Conservation (phyloP, 495 filamentous ascomycete genomes). For the Talaromyces adpressus region DNA sequence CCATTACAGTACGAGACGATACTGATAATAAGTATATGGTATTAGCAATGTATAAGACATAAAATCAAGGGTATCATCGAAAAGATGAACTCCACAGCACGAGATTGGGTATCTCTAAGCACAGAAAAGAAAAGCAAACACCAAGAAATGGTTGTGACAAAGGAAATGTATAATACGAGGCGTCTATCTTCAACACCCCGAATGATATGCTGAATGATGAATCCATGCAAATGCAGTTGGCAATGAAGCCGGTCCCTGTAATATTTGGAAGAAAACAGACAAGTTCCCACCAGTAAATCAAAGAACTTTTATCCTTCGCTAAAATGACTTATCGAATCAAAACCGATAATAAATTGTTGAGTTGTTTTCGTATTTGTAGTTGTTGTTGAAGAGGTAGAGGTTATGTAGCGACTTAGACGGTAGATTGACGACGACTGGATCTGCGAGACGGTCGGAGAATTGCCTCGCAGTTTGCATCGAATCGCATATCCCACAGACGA, state of each 20-base stretch:
- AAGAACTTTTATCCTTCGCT: not conserved
- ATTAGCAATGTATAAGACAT: conserved; percentile 4
- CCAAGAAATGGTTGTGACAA: conserved; percentile 9
- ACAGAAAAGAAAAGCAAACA: conserved; percentile 7
- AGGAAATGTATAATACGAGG: conserved; percentile 2
- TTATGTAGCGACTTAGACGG: not conserved
- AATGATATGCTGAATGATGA: not conserved
- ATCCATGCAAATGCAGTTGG: conserved; percentile 7
- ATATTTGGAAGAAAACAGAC: not conserved
- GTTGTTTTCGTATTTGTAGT: not conserved
- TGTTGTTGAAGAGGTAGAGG: not conserved
- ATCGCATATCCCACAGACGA: conserved; percentile 89
- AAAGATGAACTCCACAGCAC: conserved; percentile 5
- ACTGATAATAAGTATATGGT: not conserved
- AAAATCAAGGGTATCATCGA: conserved; percentile 9
- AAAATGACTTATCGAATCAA: not conserved
- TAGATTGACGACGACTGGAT: conserved; percentile 7
- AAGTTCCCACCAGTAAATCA: conserved; percentile 1
- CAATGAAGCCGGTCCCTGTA: conserved; percentile 7
- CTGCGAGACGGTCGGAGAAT: conserved; percentile 57
- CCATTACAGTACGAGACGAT: not conserved
- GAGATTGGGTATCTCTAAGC: conserved; percentile 11
- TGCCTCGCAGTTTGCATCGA: conserved; percentile 93
- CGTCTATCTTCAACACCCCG: not conserved
- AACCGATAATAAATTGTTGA: not conserved